Evolutionary conservation across 108 stramenopile species (phyloP).

Genomic region (Skeletonema costatum): DNA sequence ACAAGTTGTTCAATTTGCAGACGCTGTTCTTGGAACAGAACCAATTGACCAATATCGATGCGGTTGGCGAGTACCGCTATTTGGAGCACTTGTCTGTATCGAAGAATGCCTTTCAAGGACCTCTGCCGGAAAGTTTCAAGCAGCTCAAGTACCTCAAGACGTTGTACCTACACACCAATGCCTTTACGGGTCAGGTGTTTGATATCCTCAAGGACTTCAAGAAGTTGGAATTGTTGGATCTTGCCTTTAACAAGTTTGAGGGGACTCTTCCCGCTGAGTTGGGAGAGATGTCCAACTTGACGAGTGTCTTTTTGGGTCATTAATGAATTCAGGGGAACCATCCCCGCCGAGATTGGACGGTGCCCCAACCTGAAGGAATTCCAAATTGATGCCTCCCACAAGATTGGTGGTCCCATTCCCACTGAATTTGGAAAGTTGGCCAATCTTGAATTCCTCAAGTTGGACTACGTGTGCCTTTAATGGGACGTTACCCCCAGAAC

Average conservation of each 20-base stretch:
- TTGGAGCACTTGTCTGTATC: constrained; percentile 33
- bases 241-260: constrained; percentile 40
- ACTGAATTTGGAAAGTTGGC: constrained; percentile 56
- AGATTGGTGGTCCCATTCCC: constrained; percentile 56
- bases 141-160: constrained; percentile 44
- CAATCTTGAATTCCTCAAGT: constrained; percentile 52
- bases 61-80: constrained; percentile 37
- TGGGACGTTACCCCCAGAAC: constrained; percentile 48
- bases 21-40: constrained; percentile 51
- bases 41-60: constrained; percentile 43
- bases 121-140: constrained; percentile 26
- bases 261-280: constrained; percentile 55
- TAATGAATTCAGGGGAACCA: constrained; percentile 45
- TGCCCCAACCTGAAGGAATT: constrained; percentile 58
- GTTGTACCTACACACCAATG: constrained; percentile 45
- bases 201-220: constrained; percentile 50
- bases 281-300: constrained; percentile 38
- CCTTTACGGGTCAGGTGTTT: constrained; percentile 34
- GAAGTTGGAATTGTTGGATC: constrained; percentile 36
- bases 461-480: constrained; percentile 45
- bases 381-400: constrained; percentile 24
- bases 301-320: constrained; percentile 31
- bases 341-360: constrained; percentile 49
- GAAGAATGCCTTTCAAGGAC: constrained; percentile 37
- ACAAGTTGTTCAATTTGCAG: constrained; percentile 55